Evolutionary conservation across 192 early-diverging fungal species (phyloP), one percentile per base, ranked within the genome.

Genomic region (Paraglomus occultum): DNA sequence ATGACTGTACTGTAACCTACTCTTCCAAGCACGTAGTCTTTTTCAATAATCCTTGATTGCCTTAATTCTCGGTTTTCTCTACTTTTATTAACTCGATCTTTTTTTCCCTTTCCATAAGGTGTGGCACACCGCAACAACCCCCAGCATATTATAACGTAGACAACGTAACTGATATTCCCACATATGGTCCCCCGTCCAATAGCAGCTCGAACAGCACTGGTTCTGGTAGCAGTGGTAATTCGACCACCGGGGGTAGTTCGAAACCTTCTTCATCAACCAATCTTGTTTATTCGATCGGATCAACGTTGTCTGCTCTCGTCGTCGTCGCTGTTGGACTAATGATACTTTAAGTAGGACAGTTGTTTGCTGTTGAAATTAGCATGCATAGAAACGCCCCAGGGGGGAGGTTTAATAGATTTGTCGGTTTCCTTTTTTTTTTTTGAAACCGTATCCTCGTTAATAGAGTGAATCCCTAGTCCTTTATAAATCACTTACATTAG

Each of bases 111-210:
- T 31, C 18, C n/a, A 15, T 5, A 64, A 38, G 18, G 0, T 64
- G 63, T 64, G 63, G 44, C n/a, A 48, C 44, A 48, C 5, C 11
- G 31, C 20, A 49, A 11, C 63, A 64, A 64, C 63, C 63, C 9
- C 44, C 47, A 17, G 63, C 63, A 20, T 48, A 64, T 48, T 64
- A 64, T 43, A 23, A 22, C 50, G 63, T 64, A 14, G 1, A 42
- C 5, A 48, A 64, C 50, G 2, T 38, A 10, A 1, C 6, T 4
- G 17, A 8, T 14, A 20, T 48, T 23, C 63, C 63, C 15, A 64
- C 63, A 4, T 64, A 64, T 4, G 63, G n/a, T 14, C 63, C 63
- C 7, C 40, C 57, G 15, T 15, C 42, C 18, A 64, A 49, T 15
- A 20, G 17, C 31, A 2, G 18, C 6, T 6, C 23, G 6, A 64